Percentiles rank a stretch among this genome's conserved stretches.
Evolutionary conservation across 805 yeast species (phyloP).

Genomic region (Kluyveromyces siamensis): DNA sequence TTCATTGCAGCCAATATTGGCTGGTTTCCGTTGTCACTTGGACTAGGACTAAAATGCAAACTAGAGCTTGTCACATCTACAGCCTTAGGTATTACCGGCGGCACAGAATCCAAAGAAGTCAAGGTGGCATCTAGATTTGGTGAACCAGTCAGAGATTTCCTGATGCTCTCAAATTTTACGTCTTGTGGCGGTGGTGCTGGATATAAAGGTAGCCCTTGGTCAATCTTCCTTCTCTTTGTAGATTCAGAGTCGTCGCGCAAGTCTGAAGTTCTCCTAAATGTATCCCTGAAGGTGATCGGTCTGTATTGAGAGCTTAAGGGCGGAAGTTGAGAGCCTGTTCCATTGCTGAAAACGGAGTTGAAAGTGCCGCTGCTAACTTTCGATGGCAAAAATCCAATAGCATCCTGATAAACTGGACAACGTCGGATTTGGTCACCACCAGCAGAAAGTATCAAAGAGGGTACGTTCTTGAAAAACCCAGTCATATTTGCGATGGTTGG

Average conservation of each 20-base stretch:
- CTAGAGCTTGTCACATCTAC: background rate
- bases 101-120: background rate
- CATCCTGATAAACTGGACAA: constrained; percentile 32
- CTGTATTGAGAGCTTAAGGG: constrained; percentile 23
- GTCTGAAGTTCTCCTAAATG: constrained; percentile 13
- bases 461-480: constrained; percentile 25
- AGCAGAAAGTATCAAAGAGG: constrained; percentile 25
- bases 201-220: background rate
- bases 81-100: background rate
- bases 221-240: constrained; percentile 18
- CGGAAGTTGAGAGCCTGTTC: constrained; percentile 21
- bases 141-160: background rate
- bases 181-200: background rate
- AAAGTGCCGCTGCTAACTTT: constrained; percentile 5
- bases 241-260: constrained; percentile 10
- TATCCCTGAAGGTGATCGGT: constrained; percentile 20
- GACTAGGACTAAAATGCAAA: background rate
- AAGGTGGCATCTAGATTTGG: background rate
- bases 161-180: background rate
- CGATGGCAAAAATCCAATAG: constrained; percentile 24
- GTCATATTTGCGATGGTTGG: constrained; percentile 22
- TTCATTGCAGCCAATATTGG: background rate
- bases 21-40: background rate
- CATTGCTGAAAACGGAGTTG: constrained; percentile 2
- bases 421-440: constrained; percentile 27